These are phyloP conservation scores for Petrea volubilis DNA, from an alignment of 257 asterid genomes.

Conservation along the genomic window DNA sequence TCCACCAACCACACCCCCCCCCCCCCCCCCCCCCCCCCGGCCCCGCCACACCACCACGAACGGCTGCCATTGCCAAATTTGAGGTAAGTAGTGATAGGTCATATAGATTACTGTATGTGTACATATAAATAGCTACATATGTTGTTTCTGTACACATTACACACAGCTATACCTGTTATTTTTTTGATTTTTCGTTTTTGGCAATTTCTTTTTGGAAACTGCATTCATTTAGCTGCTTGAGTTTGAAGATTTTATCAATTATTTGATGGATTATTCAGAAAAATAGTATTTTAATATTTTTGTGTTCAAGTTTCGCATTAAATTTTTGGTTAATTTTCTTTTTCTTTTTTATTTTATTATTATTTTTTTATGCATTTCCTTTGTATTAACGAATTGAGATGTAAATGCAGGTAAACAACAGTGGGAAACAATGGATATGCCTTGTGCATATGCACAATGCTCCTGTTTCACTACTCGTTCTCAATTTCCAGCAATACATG, in stretches of 20 bases:
- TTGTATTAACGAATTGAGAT: conserved; percentile 6
- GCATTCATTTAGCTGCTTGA: not conserved
- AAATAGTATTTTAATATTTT: too few relatives aligned
- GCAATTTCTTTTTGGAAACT: too few relatives aligned
- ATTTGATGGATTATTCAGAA: too few relatives aligned
- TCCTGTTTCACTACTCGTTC: conserved; percentile 28
- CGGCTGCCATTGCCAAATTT: not conserved
- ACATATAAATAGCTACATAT: not conserved
- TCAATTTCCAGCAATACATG: conserved; percentile 24
- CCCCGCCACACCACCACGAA: not conserved
- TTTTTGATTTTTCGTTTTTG: too few relatives aligned
- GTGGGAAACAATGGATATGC: conserved; percentile 29
- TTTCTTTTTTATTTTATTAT: too few relatives aligned
- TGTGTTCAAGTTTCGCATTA: not conserved
- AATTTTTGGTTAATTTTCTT: not conserved
- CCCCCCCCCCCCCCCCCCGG: not conserved
- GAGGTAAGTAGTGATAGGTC: not conserved
- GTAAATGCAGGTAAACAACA: conserved; percentile 24
- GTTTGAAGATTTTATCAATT: not conserved
- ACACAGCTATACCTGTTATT: too few relatives aligned
- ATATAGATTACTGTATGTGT: not conserved
- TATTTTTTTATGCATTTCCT: not conserved
- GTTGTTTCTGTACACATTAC: not conserved
- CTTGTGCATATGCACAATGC: conserved; percentile 31
- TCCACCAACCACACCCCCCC: too few relatives aligned